Evolutionary conservation across 108 stramenopile species (phyloP), one percentile per base, ranked within the genome.

Genomic region (Skeletonema grethae): DNA sequence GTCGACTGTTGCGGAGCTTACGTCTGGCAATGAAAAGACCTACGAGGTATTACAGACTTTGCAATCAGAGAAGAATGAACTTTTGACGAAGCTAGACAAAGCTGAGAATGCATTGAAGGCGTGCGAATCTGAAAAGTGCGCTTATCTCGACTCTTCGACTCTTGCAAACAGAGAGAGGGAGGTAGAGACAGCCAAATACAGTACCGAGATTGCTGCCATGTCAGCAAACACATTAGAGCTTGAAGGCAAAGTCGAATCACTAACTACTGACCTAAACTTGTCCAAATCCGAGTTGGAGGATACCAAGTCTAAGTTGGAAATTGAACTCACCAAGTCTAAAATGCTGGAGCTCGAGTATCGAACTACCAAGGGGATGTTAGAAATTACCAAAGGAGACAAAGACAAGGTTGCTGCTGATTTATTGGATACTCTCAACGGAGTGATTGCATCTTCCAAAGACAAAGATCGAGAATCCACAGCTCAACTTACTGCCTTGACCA

Each of bases 101-200:
- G 46, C 6, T 45, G 43, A 45, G n/a, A 12, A 45, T 13, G 13
- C 12, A n/a, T 45, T 45, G 12, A 45, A 45, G 43, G 43, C 4
- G 43, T 45, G 43, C n/a, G 43, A 45, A 45, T n/a, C n/a, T 45
- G 43, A 45, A n/a, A 45, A 45, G 43, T 45, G 13, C n/a, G 43
- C 12, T 45, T 11, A 45, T n/a, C n/a, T 45, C 12, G n/a, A 45
- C n/a, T 13, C 15, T 45, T 45, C 43, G n/a, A 12, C 43, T 45
- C 12, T 45, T 13, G 43, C 43, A 13, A 45, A 45, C 15, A 45
- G 13, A n/a, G 10, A 45, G 9, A 45, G 43, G n/a, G 43, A 45
- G n/a, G 10, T n/a, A 1, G 43, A 45, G 43, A 45, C 43, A 45
- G 43, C 43, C 43, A 45, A 45, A 12, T 45, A 45, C 43, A 45